phyloP scores from a whole-genome alignment of 2,329 filamentous ascomycete genomes.

The Huntiella moniliformis region DNA sequence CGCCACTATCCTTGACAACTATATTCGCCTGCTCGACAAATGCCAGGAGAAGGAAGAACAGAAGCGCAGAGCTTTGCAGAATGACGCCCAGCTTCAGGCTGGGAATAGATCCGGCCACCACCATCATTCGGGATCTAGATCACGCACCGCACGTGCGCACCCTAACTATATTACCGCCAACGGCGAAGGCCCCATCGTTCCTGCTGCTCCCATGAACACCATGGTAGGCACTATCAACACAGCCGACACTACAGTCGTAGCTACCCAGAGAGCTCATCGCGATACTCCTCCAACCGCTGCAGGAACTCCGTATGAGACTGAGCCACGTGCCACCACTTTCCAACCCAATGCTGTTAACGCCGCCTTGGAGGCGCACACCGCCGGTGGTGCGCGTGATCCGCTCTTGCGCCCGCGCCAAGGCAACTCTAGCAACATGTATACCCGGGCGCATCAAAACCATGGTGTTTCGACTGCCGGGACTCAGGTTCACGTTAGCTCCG shows the following conservation, averaged over 20 bases:
- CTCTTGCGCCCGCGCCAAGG: background rate
- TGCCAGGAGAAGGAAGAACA: constrained; percentile 53
- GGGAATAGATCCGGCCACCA: background rate
- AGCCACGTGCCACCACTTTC: background rate
- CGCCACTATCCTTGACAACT: constrained; percentile 93
- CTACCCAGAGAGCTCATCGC: background rate
- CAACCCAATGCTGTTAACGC: constrained; percentile 1
- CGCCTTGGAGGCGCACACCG: constrained; percentile 2
- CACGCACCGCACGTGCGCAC: constrained; percentile 21
- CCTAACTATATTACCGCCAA: background rate
- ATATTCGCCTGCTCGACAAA: constrained; percentile 89
- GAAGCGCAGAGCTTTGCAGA: constrained; percentile 28
- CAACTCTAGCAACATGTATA: constrained; percentile 4
- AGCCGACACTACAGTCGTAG: background rate
- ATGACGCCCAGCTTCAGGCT: constrained; percentile 19
- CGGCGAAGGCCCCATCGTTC: background rate
- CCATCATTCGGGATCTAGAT: constrained; percentile 17
- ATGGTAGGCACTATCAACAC: background rate
- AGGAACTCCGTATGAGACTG: background rate
- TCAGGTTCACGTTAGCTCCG: constrained; percentile 8
- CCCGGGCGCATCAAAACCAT: constrained; percentile 8
- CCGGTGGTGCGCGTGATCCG: background rate
- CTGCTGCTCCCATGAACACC: background rate
- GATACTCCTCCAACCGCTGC: background rate
- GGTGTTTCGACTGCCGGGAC: constrained; percentile 8